Evolutionary conservation across 257 asterid species (phyloP), one percentile per base, ranked within the genome.

Genomic region (Nicotiana sylvestris): DNA sequence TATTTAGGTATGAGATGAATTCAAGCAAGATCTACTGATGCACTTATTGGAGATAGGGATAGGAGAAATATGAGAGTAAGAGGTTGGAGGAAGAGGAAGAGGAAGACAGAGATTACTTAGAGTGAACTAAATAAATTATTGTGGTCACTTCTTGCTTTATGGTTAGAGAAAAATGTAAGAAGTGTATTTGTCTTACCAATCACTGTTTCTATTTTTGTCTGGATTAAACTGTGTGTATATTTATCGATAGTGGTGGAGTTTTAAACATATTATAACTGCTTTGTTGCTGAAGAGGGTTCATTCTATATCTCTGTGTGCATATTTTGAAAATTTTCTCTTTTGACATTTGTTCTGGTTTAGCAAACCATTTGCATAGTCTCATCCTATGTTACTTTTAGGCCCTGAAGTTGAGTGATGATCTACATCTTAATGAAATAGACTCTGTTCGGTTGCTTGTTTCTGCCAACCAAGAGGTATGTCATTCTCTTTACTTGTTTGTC

Each of bases 381-480:
- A 33, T 85, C 53, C 11, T 30, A 35, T 83, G 68, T 83, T 88
- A 87, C 69, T 32, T 82, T 66, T 84, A 96, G 99, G 97, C 95
- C 68, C 85, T 96, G 76, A 96, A 92, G 86, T 89, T 96, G 90
- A 96, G 99, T 78, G 98, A 94, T 17, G 99, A 94, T 88, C 97
- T 94, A 82, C 98, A 92, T 88, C 98, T 96, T 84, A 96, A 94
- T 86, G 98, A 96, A 90, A 88, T 96, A 86, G 94, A 93, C 76
- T 93, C 97, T 49, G 96, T 93, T 82, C 90, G 92, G 29, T 92
- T 96, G 93, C 93, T 96, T 58, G 86, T 94, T 83, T 86, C 94
- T 77, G 92, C 95, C 89, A 96, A 96, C 84, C 98, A 96, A 89
- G 98, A 96, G 98, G 99, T 96, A 90, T 66, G 33, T 37, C 64